Evolutionary conservation across 1,284 basidiomycete genomes (phyloP), one percentile per base, ranked within the genome.

Genomic region (Ustilago vetiveriae): DNA sequence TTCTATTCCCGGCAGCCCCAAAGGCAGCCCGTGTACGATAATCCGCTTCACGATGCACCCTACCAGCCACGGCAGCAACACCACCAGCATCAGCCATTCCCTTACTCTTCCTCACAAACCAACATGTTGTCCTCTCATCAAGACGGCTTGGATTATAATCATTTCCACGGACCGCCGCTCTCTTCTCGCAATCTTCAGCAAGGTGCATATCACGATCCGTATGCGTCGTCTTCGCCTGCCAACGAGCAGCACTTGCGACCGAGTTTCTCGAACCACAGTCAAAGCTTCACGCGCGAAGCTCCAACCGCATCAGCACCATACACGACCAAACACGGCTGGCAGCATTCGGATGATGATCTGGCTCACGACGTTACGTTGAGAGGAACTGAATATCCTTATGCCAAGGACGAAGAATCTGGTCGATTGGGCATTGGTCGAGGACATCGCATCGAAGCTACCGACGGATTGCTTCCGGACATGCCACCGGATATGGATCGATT

Each of bases 391-490:
- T 64, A 56, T 36, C 13, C 23, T 4, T 46, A 54, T 2, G 43
- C 46, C 27, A 64, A 63, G 24, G 53, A 55, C 38, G 46, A 56
- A 32, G 48, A 51, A 4, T 46, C 46, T 13, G 51, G 51, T 23
- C 58, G 55, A 0, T 7, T 53, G 9, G 62, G 62, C 2, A 44
- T 45, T 23, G 62, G 63, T 6, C n/a, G 65, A 2, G 52, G 52
- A 3, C 56, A 58, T 29, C 47, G 45, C 21, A 48, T 67, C 45
- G 37, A 57, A 29, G 50, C 62, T 11, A 51, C 72, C 45, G 55
- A 65, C 29, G 49, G 74, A 19, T 27, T 77, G 56, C 39, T 57
- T 46, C 51, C 73, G 45, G 60, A 71, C 26, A 19, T 59, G 49
- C 33, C 59, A 32, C 40, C 62, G 47, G 71, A 69, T 10, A 27